Evolutionary conservation across 2,329 filamentous ascomycete genomes (phyloP).

Genomic region (Beauveria sp.): DNA sequence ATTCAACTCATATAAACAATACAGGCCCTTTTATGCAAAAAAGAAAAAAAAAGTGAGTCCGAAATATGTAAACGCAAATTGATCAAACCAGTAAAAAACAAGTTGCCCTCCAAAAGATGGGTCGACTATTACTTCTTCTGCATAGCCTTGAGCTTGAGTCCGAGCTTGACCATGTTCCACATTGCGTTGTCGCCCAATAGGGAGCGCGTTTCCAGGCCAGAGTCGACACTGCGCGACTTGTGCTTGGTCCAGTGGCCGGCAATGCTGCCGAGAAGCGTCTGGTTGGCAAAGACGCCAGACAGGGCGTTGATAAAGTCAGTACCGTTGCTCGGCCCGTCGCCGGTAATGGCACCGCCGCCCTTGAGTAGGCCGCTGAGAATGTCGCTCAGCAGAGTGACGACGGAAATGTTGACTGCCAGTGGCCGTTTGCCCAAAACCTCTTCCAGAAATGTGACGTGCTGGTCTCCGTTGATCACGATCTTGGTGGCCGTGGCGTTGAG

Average conservation of each 20-base stretch:
- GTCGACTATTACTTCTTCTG: neutral
- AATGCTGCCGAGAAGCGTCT: conserved; percentile 30
- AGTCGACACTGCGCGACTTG: conserved; percentile 9
- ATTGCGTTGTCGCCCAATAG: conserved; percentile 16
- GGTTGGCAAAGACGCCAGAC: conserved; percentile 30
- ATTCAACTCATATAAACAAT: neutral
- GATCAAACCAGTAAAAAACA: neutral
- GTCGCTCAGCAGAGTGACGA: conserved; percentile 31
- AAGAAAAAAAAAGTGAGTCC: neutral
- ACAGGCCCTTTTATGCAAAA: neutral
- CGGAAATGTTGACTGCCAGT: conserved; percentile 27
- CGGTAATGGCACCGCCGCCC: neutral
- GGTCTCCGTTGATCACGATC: conserved; percentile 30
- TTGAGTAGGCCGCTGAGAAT: conserved; percentile 27
- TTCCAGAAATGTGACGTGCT: conserved; percentile 37
- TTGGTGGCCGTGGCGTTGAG: conserved; percentile 34
- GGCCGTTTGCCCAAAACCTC: conserved; percentile 32
- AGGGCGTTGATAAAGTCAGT: conserved; percentile 5
- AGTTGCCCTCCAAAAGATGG: neutral
- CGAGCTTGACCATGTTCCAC: conserved; percentile 22
- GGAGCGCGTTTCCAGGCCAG: conserved; percentile 14
- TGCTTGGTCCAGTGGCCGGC: conserved; percentile 27
- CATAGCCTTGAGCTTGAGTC: conserved; percentile 19
- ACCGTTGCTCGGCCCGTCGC: conserved; percentile 7
- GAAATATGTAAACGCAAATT: neutral